Conservation (phyloP, 2,329 filamentous ascomycete genomes). For the Trichoderma aggressivum region DNA sequence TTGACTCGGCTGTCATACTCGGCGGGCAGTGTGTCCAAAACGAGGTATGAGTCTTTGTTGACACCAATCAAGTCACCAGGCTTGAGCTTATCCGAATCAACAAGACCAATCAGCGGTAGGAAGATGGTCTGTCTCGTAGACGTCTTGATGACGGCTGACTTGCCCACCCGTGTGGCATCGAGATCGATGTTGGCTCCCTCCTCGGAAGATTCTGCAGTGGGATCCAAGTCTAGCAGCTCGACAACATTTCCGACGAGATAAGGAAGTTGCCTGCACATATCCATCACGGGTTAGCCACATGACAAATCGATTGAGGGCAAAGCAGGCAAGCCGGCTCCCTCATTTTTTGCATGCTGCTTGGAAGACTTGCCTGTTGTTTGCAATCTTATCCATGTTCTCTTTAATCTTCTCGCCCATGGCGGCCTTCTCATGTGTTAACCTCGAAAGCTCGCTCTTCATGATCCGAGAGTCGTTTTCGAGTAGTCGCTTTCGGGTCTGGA, state of each 20-base stretch:
- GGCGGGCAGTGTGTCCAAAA: slow-evolving; percentile 91
- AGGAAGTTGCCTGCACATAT: slow-evolving; percentile 72
- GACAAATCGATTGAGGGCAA: neutral
- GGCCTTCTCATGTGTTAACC: slow-evolving; percentile 90
- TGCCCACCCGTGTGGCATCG: slow-evolving; percentile 93
- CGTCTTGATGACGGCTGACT: slow-evolving; percentile 98
- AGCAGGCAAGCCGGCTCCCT: neutral
- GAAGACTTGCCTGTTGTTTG: slow-evolving; percentile 80
- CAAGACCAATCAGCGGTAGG: slow-evolving; percentile 91
- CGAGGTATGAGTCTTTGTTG: slow-evolving; percentile 98
- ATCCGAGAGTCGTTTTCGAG: slow-evolving; percentile 97
- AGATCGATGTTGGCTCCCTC: slow-evolving; percentile 98
- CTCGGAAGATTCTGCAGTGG: slow-evolving; percentile 90
- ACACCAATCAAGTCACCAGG: slow-evolving; percentile 96
- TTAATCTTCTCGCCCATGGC: slow-evolving; percentile 99
- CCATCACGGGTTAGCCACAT: slow-evolving; percentile 3
- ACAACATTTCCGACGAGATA: slow-evolving; percentile 99
- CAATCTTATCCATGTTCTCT: slow-evolving; percentile 98
- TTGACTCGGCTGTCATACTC: slow-evolving; percentile 99
- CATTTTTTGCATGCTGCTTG: neutral
- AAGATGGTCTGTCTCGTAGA: slow-evolving; percentile 98
- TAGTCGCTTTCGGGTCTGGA: slow-evolving; percentile 83
- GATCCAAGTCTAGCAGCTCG: slow-evolving; percentile 93
- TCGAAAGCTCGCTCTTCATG: slow-evolving; percentile 96
- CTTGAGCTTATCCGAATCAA: slow-evolving; percentile 92